These are phyloP conservation scores for Pseudogymnoascus sp. DNA, from an alignment of 2,329 filamentous ascomycete genomes.

Conservation along the genomic window DNA sequence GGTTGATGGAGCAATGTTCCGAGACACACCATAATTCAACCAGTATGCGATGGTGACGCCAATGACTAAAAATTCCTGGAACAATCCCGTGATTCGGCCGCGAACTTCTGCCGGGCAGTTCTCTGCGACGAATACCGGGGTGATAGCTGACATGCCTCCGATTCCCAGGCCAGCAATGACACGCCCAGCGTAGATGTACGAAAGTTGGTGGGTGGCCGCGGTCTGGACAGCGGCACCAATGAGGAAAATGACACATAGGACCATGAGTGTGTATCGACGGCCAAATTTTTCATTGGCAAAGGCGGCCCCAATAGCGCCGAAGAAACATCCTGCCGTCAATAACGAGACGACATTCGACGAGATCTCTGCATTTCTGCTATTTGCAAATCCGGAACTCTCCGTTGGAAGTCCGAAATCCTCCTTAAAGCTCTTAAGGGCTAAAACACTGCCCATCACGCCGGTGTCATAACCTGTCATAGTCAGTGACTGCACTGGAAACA, in stretches of 20 bases:
- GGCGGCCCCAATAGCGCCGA: slow-evolving; percentile 42
- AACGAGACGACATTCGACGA: slow-evolving; percentile 38
- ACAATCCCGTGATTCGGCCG: slow-evolving; percentile 32
- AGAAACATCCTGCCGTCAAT: slow-evolving; percentile 45
- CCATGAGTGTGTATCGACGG: slow-evolving; percentile 37
- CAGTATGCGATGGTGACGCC: slow-evolving; percentile 35
- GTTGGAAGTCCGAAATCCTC: slow-evolving; percentile 20
- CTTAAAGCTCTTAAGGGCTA: slow-evolving; percentile 19
- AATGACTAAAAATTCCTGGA: slow-evolving; percentile 33
- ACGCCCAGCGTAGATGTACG: slow-evolving; percentile 35
- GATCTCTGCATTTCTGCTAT: slow-evolving; percentile 7
- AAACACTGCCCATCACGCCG: slow-evolving; percentile 19
- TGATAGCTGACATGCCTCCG: slow-evolving; percentile 37
- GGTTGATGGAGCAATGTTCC: slow-evolving; percentile 32
- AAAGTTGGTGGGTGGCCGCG: slow-evolving; percentile 36
- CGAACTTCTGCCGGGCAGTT: slow-evolving; percentile 37
- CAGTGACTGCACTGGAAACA: neutral
- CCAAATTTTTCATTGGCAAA: slow-evolving; percentile 40
- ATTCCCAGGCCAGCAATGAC: slow-evolving; percentile 41
- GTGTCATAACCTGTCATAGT: slow-evolving; percentile 16
- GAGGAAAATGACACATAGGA: slow-evolving; percentile 36
- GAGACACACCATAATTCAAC: slow-evolving; percentile 39
- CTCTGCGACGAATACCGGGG: slow-evolving; percentile 32
- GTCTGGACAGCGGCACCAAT: slow-evolving; percentile 38
- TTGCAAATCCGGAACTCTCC: slow-evolving; percentile 13